Evolutionary conservation across 441 rosid species (phyloP).

Genomic region (Viola pubescens): DNA sequence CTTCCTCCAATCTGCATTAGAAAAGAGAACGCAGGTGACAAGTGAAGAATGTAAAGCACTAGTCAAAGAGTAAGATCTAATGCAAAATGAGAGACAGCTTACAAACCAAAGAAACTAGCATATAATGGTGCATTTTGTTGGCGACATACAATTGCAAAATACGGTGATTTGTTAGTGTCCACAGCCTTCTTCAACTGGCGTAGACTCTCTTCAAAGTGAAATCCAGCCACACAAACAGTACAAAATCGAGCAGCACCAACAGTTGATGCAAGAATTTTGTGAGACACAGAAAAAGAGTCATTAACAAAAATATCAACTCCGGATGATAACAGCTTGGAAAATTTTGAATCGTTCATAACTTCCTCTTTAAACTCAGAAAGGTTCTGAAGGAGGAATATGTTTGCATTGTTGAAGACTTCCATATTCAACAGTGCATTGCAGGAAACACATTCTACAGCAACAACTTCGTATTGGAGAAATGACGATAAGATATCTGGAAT

Average conservation of each 20-base stretch:
- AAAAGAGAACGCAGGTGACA: conserved; percentile 13
- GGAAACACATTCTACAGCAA: conserved; percentile 24
- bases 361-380: conserved; percentile 53
- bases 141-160: conserved; percentile 52
- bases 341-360: conserved; percentile 44
- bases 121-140: conserved; percentile 4
- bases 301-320: conserved; percentile 66
- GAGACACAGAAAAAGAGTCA: conserved; percentile 53
- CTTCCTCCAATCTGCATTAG: conserved; percentile 64
- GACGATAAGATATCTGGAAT: conserved; percentile 46
- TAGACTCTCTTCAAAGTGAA: conserved; percentile 51
- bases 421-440: conserved; percentile 20
- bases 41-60: conserved; percentile 13
- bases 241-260: conserved; percentile 53
- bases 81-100: background rate
- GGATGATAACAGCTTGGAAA: conserved; percentile 42
- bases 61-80: background rate
- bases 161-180: conserved; percentile 36
- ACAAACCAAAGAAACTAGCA: background rate
- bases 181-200: conserved; percentile 31
- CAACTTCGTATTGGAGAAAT: conserved; percentile 39
- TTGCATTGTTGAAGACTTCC: conserved; percentile 29
- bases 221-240: conserved; percentile 51
- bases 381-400: conserved; percentile 46
- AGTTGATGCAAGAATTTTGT: conserved; percentile 63